Evolutionary conservation across 2,329 filamentous ascomycete genomes (phyloP).

Genomic region (Talaromyces pinophilus): DNA sequence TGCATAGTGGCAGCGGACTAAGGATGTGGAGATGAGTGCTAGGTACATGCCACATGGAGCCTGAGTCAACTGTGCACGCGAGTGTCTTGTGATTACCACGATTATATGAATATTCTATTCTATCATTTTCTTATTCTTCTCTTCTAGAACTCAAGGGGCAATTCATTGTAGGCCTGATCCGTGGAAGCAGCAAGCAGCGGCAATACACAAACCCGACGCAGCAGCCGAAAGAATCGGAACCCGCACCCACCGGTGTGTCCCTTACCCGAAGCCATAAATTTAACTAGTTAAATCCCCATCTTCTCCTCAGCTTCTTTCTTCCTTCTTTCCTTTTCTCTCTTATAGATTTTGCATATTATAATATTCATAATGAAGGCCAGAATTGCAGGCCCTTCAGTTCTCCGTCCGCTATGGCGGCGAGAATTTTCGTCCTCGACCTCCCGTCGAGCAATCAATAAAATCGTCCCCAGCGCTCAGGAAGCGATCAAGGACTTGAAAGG

Average conservation of each 20-base stretch:
- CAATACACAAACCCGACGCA: conserved; percentile 9
- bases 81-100: not conserved
- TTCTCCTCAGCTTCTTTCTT: not conserved
- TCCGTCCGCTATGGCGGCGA: conserved; percentile 46
- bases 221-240: conserved; percentile 15
- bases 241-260: conserved; percentile 9
- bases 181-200: not conserved
- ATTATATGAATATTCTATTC: not conserved
- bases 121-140: not conserved
- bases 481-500: conserved; percentile 73
- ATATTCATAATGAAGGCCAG: conserved; percentile 29
- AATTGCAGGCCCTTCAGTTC: conserved; percentile 32
- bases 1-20: not conserved
- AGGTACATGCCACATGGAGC: not conserved
- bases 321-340: conserved; percentile 10
- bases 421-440: conserved; percentile 67
- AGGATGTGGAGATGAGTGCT: not conserved
- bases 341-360: not conserved
- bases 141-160: too few relatives aligned
- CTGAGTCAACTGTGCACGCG: not conserved
- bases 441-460: conserved; percentile 71
- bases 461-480: conserved; percentile 67
- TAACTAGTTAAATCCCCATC: not conserved
- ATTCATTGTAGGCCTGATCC: not conserved
- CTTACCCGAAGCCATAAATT: conserved; percentile 18